Conservation (phyloP, 768 basidiomycete genomes). For the Lactifluus rugatus region DNA sequence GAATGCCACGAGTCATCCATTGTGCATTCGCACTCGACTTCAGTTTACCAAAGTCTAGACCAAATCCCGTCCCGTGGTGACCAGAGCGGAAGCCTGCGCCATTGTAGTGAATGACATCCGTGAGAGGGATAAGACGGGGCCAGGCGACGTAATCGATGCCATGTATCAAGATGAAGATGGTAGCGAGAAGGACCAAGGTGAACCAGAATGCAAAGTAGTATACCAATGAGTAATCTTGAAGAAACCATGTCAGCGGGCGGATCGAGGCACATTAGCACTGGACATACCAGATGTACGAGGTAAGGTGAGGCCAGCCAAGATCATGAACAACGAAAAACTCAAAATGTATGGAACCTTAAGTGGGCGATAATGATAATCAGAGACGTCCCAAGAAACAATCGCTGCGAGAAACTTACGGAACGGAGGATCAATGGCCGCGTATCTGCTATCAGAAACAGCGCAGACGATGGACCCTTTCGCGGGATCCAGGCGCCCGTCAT, state of each 20-base stretch:
- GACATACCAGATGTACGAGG: conserved; percentile 78
- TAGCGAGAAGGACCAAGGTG: conserved; percentile 46
- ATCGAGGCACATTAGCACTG: neutral
- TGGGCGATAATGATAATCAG: neutral
- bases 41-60: conserved; percentile 27
- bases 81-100: conserved; percentile 82
- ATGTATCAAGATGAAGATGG: conserved; percentile 68
- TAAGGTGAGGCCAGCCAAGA: conserved; percentile 74
- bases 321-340: conserved; percentile 78
- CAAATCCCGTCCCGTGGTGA: conserved; percentile 66
- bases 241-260: conserved; percentile 3
- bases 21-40: conserved; percentile 31
- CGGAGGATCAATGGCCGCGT: conserved; percentile 73
- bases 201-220: conserved; percentile 85
- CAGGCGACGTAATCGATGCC: conserved; percentile 94
- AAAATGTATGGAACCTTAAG: conserved; percentile 74
- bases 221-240: conserved; percentile 77
- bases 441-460: conserved; percentile 67
- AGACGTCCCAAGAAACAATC: neutral
- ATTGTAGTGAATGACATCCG: conserved; percentile 73
- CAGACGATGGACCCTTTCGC: conserved; percentile 58
- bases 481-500: conserved; percentile 88
- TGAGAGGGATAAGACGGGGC: conserved; percentile 77
- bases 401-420: conserved; percentile 46
- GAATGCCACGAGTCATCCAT: conserved; percentile 29